These are phyloP conservation scores for Rhododendron ferrugineum DNA, from an alignment of 148 eudicot species.

Conservation along the genomic window DNA sequence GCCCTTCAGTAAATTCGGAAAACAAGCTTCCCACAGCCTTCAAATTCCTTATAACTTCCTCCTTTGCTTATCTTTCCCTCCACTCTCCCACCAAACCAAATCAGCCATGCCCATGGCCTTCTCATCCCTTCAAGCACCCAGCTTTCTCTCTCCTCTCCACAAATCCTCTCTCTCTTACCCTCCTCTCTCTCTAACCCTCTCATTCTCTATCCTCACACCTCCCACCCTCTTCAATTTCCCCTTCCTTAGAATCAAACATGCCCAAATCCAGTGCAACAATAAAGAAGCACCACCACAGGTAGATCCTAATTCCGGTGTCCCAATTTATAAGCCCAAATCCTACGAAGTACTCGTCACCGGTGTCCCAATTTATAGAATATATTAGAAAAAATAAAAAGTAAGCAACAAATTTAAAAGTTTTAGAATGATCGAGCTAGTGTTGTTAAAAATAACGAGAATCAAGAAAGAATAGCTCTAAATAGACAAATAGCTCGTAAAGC, in stretches of 20 bases:
- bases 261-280: constrained; percentile 30
- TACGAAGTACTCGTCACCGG: too few species aligned
- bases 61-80: constrained; percentile 5
- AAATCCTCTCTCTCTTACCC: background rate
- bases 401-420: too few species aligned
- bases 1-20: background rate
- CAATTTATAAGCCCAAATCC: constrained; percentile 87
- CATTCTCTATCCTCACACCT: background rate
- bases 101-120: constrained; percentile 10
- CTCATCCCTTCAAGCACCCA: background rate
- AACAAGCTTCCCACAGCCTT: background rate
- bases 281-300: constrained; percentile 31
- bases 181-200: background rate
- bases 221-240: background rate
- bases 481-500: too few species aligned
- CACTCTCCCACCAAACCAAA: background rate
- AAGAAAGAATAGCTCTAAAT: too few species aligned
- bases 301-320: constrained; percentile 56
- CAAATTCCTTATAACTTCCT: background rate
- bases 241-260: background rate
- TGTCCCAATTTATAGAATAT: too few species aligned
- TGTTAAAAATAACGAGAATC: too few species aligned
- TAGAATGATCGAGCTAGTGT: too few species aligned
- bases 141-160: background rate
- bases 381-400: too few species aligned